Conservation (phyloP, 2,329 filamentous ascomycete species). For the Macrophomina pseudophaseolina region DNA sequence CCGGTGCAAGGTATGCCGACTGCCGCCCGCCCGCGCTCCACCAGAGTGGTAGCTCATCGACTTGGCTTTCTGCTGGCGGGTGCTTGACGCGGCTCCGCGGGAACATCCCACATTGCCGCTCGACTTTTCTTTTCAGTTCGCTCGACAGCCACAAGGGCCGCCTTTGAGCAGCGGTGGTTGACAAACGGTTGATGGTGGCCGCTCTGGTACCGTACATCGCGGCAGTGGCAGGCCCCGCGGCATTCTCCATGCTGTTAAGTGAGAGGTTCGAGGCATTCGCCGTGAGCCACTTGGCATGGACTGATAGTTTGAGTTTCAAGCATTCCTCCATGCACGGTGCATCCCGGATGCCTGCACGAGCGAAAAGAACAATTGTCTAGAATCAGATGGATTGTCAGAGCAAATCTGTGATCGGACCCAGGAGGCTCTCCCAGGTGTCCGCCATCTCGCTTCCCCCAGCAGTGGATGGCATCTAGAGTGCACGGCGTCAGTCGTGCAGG, state of each 20-base stretch:
- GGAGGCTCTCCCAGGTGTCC: background rate
- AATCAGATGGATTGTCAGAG: background rate
- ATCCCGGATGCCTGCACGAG: background rate
- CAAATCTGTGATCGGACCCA: background rate
- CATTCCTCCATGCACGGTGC: background rate
- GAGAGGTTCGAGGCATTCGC: background rate
- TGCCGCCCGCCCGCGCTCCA: constrained; percentile 21
- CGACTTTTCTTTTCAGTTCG: background rate
- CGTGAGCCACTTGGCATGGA: background rate
- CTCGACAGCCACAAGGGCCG: background rate
- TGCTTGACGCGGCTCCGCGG: constrained; percentile 12
- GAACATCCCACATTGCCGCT: background rate
- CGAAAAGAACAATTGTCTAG: background rate
- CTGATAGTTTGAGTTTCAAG: constrained; percentile 9
- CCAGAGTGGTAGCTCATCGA: constrained; percentile 19
- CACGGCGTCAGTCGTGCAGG: constrained; percentile 6
- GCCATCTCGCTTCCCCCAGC: constrained; percentile 21
- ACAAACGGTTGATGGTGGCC: constrained; percentile 14
- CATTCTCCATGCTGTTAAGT: constrained; percentile 6
- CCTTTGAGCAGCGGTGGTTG: background rate
- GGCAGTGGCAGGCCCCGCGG: constrained; percentile 3
- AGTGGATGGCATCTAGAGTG: background rate
- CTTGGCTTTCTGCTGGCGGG: constrained; percentile 21
- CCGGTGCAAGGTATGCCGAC: constrained; percentile 3
- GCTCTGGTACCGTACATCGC: background rate